Evolutionary conservation across 1,139 yeast species (phyloP), one percentile per base, ranked within the genome.

Genomic region (Hemisphaericaspora subhashii): DNA sequence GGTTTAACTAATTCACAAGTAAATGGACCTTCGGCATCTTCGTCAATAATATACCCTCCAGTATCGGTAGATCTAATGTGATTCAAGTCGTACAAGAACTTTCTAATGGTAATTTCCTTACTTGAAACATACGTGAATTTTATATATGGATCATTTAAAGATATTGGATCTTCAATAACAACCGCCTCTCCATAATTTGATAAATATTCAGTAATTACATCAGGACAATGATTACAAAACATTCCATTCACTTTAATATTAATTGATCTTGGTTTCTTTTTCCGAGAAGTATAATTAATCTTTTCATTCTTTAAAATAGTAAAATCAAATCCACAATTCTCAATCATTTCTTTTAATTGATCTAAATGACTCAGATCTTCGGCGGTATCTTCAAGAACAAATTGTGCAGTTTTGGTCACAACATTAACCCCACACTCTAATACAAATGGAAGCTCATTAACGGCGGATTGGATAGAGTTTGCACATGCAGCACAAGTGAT

Each of bases 401-500:
- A 82, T 12, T 72, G 64, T 1, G 83, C 92, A 1, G 79, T 64
- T 50, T 83, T 83, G 9, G 81, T 72, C 13, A 85, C 74, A 1
- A 76, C 67, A 46, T 78, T 80, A 27, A 85, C 68, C 9, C 77
- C 77, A 26, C 70, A 65, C 21, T 77, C 80, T 12, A 71, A 58
- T 2, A 84, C 73, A 55, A 76, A 81, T 0, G 79, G 76, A 27
- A 82, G 58, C 5, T 68, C 74, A 5, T 66, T 53, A 1, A 79
- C 75, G 0, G 81, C 77, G 14, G 68, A 59, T 8, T 64, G 60
- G 23, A 85, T 78, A 0, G 88, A 66, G 35, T 69, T 69, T 1
- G 80, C 79, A 57, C 94, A 85, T 0, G 88, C 79, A 5, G 86
- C 80, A 62, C 92, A 85, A 0, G 89, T 79, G 60, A 85, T 83